Evolutionary conservation across 352 stramenopile species (phyloP).

Genomic region (Globisporangium uncinulatum): DNA sequence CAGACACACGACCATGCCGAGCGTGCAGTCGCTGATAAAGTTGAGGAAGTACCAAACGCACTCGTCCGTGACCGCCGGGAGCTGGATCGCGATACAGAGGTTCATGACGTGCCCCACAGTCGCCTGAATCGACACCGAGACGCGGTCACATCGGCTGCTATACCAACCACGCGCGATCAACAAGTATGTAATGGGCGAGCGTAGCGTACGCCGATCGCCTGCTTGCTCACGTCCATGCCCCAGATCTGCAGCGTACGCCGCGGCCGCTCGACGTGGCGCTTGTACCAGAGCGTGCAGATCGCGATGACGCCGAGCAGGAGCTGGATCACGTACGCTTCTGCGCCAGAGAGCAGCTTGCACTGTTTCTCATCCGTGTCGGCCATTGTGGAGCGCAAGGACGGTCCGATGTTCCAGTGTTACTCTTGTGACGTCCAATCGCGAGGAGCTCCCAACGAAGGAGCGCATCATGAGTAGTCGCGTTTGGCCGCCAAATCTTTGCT

Average conservation of each 20-base stretch:
- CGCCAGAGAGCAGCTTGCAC: slow-evolving; percentile 64
- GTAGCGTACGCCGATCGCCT: slow-evolving; percentile 55
- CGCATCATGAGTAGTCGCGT: too few relatives aligned
- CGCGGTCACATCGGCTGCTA: background rate
- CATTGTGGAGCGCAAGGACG: background rate
- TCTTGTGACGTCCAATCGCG: background rate
- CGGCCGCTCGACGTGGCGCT: slow-evolving; percentile 73
- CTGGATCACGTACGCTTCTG: slow-evolving; percentile 67
- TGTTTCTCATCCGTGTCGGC: slow-evolving; percentile 18
- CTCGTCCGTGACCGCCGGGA: slow-evolving; percentile 75
- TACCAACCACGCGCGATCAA: background rate
- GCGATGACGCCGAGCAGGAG: slow-evolving; percentile 57
- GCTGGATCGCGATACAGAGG: slow-evolving; percentile 55
- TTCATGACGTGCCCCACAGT: slow-evolving; percentile 69
- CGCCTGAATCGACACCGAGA: slow-evolving; percentile 18
- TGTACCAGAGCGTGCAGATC: slow-evolving; percentile 76
- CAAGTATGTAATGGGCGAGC: too few relatives aligned
- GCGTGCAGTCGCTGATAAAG: slow-evolving; percentile 72
- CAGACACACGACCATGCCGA: slow-evolving; percentile 75
- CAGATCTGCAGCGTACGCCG: slow-evolving; percentile 68
- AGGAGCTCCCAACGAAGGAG: too few relatives aligned
- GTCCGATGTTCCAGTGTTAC: background rate
- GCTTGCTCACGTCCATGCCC: slow-evolving; percentile 79
- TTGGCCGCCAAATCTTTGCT: too few relatives aligned
- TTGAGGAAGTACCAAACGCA: slow-evolving; percentile 87